phyloP scores from a whole-genome alignment of 768 basidiomycete species.

The Podaxis carcinomalis region DNA sequence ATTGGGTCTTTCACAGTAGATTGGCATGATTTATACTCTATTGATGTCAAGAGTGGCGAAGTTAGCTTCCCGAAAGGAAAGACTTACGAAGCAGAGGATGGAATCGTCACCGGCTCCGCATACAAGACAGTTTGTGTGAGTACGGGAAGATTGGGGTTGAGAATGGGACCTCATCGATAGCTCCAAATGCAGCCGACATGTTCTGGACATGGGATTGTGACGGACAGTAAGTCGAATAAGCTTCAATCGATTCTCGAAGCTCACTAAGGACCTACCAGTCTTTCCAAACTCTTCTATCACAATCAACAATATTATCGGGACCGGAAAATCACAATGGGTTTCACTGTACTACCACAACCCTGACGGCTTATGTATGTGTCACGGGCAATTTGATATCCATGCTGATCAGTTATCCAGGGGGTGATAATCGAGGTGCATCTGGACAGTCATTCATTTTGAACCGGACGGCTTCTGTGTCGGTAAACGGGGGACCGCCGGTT shows the following conservation, averaged over 20 bases:
- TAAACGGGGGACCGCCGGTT: conserved; percentile 21
- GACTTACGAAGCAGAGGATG: conserved; percentile 5
- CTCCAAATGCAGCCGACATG: neutral
- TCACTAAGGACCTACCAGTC: neutral
- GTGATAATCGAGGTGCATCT: conserved; percentile 21
- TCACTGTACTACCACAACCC: conserved; percentile 26
- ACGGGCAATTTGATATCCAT: neutral
- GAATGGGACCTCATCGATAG: neutral
- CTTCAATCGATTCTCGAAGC: neutral
- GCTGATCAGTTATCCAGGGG: conserved; percentile 15
- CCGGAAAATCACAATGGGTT: conserved; percentile 27
- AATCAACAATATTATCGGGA: conserved; percentile 23
- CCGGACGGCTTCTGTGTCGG: conserved; percentile 21
- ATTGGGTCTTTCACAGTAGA: conserved; percentile 2
- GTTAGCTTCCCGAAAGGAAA: neutral
- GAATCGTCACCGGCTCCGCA: conserved; percentile 2
- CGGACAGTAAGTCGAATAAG: neutral
- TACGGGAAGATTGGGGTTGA: neutral
- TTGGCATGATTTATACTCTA: conserved; percentile 7
- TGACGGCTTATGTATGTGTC: conserved; percentile 20
- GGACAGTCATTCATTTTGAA: conserved; percentile 17
- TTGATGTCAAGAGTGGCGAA: neutral
- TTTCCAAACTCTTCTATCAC: conserved; percentile 20
- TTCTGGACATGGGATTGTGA: conserved; percentile 3
- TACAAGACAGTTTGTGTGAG: conserved; percentile 6